Percentiles rank a stretch among this genome's conserved stretches.
phyloP scores from a whole-genome alignment of 164 flowering plant species.

The Magnolia kwangsiensis region DNA sequence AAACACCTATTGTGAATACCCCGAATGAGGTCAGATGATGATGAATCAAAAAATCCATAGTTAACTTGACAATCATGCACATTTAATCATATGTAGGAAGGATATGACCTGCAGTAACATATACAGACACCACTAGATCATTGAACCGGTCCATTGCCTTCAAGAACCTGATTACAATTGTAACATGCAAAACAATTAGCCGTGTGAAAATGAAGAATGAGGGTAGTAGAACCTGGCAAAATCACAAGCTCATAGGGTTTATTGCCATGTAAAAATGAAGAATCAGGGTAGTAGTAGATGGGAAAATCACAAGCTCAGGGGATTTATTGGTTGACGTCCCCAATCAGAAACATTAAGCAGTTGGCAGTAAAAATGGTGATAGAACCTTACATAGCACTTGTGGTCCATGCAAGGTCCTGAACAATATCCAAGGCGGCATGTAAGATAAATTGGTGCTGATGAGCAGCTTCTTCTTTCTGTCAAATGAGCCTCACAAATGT shows the following conservation, averaged over 20 bases:
- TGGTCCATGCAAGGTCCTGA: conserved; percentile 97
- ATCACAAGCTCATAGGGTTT: too few relatives aligned
- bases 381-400: conserved; percentile 82
- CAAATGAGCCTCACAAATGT: conserved; percentile 1
- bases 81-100: conserved; percentile 15
- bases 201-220: background rate
- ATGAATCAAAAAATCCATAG: background rate
- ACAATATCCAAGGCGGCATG: conserved; percentile 96
- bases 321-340: too few relatives aligned
- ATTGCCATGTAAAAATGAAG: too few relatives aligned
- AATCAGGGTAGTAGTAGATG: too few relatives aligned
- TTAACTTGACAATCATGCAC: background rate
- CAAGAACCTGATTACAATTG: conserved; percentile 62
- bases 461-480: conserved; percentile 96
- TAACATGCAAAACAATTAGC: background rate
- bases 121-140: conserved; percentile 88
- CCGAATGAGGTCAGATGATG: too few relatives aligned
- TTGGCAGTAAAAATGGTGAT: background rate
- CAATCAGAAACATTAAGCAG: background rate
- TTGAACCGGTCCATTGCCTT: conserved; percentile 87
- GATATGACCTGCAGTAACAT: conserved; percentile 99
- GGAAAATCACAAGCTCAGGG: too few relatives aligned
- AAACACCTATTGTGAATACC: too few relatives aligned
- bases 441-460: conserved; percentile 89
- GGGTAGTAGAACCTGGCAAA: too few relatives aligned